These are phyloP conservation scores for Cucumis melo DNA, from an alignment of 306 rosid species.

Conservation along the genomic window DNA sequence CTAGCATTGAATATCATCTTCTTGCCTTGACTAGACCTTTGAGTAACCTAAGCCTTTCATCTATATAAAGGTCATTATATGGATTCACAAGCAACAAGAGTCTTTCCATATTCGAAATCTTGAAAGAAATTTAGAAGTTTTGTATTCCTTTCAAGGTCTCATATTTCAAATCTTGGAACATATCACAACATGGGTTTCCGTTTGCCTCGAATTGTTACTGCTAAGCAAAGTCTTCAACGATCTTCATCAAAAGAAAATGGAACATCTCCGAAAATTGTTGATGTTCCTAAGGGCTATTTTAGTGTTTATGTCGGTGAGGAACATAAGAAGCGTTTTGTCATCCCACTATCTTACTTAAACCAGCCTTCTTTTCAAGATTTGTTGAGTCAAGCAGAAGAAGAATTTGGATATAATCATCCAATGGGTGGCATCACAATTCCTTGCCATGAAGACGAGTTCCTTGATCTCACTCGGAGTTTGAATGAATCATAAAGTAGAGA, in stretches of 20 bases:
- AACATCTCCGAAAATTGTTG: background rate
- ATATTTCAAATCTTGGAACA: background rate
- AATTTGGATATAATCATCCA: background rate
- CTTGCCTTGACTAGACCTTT: background rate
- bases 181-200: background rate
- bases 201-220: background rate
- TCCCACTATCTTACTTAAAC: background rate
- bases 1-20: background rate
- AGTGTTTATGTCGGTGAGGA: background rate
- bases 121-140: background rate
- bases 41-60: background rate
- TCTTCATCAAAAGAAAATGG: background rate
- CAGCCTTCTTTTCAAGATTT: background rate
- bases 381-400: background rate
- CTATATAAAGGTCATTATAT: background rate
- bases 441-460: background rate
- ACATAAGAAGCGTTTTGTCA: background rate
- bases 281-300: background rate
- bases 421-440: background rate
- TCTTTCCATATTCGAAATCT: background rate
- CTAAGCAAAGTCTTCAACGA: background rate
- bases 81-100: background rate
- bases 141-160: background rate
- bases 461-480: background rate
- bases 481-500: background rate